These are phyloP conservation scores for Carex parvula DNA, from an alignment of 176 grass and related monocot species.

Conservation along the genomic window DNA sequence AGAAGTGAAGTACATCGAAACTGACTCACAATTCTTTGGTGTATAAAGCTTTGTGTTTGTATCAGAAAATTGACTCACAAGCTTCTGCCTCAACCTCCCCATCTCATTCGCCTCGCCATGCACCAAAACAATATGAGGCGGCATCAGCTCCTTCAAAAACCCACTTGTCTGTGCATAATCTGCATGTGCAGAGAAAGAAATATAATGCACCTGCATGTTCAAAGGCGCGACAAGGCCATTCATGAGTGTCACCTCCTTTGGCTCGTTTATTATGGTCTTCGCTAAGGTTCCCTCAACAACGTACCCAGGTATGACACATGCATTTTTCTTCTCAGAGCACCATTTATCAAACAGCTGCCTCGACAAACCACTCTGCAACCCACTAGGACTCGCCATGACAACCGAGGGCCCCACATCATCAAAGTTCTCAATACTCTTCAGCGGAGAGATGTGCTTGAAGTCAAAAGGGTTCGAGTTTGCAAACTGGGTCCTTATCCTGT, in stretches of 20 bases:
- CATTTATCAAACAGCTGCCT: conserved; percentile 95
- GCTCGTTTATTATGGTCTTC: conserved; percentile 89
- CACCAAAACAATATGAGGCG: conserved; percentile 92
- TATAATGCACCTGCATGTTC: conserved; percentile 89
- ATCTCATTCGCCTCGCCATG: conserved; percentile 97
- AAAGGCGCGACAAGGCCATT: conserved; percentile 87
- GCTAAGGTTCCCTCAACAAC: conserved; percentile 86
- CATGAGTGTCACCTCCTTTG: conserved; percentile 86
- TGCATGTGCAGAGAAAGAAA: conserved; percentile 93
- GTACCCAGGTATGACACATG: conserved; percentile 90
- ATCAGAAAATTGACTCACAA: conserved; percentile 66
- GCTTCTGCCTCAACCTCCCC: conserved; percentile 88
- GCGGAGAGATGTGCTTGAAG: conserved; percentile 81
- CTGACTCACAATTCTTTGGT: conserved; percentile 90
- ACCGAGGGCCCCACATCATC: conserved; percentile 86
- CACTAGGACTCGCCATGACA: conserved; percentile 83
- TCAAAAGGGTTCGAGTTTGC: conserved; percentile 84
- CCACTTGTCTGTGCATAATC: conserved; percentile 85
- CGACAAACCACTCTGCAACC: conserved; percentile 86
- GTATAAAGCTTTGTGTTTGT: conserved; percentile 66
- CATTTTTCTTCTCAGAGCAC: conserved; percentile 93
- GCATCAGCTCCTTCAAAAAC: conserved; percentile 73
- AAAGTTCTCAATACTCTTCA: conserved; percentile 96
- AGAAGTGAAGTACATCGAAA: conserved; percentile 82
- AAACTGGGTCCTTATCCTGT: conserved; percentile 90